Conservation (phyloP, 805 yeast species). For the Candida quercuum region DNA sequence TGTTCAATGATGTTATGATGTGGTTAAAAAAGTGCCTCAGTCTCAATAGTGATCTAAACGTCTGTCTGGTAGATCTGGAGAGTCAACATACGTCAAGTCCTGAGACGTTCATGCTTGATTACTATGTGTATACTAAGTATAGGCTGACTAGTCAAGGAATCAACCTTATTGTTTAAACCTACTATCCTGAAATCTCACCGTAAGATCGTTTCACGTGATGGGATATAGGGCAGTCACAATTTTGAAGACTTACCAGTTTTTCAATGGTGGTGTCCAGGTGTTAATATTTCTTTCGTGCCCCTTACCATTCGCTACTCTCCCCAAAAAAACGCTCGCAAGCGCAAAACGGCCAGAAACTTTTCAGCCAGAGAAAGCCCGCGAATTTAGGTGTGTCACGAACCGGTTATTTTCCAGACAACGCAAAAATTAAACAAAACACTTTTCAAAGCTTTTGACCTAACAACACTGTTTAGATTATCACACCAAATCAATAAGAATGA, state of each 20-base stretch:
- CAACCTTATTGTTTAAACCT: too few species aligned
- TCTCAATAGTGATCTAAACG: background rate
- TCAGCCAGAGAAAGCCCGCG: background rate
- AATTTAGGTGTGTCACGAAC: background rate
- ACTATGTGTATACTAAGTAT: background rate
- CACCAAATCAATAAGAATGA: conserved; percentile 26
- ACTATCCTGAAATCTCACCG: too few species aligned
- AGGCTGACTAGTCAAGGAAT: background rate
- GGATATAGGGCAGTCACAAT: too few species aligned
- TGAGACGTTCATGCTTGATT: background rate
- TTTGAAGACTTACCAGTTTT: too few species aligned
- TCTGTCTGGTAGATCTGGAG: background rate
- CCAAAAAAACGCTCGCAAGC: too few species aligned
- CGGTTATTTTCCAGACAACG: conserved; percentile 1
- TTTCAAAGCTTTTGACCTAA: background rate
- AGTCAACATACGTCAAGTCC: background rate
- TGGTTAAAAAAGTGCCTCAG: background rate
- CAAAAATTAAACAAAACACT: conserved; percentile 2
- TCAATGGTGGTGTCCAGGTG: too few species aligned
- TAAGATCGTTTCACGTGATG: too few species aligned
- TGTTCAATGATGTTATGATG: background rate
- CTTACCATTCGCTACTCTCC: too few species aligned
- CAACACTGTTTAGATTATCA: background rate
- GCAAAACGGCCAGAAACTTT: too few species aligned
- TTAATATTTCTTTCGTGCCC: too few species aligned